Evolutionary conservation across 1,139 yeast genomes (phyloP).

Genomic region (Magnusiomyces magnusii): DNA sequence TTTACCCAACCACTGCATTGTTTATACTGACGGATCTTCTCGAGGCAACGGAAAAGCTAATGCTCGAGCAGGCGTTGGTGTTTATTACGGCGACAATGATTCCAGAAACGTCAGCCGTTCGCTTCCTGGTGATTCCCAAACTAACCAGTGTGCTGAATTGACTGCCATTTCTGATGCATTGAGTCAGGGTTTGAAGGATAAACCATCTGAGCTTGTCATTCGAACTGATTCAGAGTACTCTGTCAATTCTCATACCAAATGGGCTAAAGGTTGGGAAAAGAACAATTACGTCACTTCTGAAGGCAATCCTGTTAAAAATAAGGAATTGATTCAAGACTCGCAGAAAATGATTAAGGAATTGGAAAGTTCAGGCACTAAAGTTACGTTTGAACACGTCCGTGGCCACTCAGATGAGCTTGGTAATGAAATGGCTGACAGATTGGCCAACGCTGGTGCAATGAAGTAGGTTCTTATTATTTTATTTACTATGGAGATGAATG

Average conservation of each 20-base stretch:
- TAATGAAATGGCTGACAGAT: too few relatives aligned
- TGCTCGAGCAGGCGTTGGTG: conserved; percentile 64
- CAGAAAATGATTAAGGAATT: conserved; percentile 24
- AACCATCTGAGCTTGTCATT: conserved; percentile 25
- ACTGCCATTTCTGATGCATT: conserved; percentile 57
- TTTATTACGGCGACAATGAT: conserved; percentile 54
- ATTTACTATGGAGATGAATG: too few relatives aligned
- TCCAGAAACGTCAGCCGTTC: conserved; percentile 48
- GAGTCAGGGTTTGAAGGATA: background rate
- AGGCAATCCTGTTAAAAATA: too few relatives aligned
- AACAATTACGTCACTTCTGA: background rate
- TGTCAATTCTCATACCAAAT: conserved; percentile 27
- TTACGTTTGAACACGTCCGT: conserved; percentile 47
- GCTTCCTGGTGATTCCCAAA: conserved; percentile 43
- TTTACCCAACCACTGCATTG: too few relatives aligned
- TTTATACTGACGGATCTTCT: conserved; percentile 72
- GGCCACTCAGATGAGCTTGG: too few relatives aligned
- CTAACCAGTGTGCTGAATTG: conserved; percentile 80
- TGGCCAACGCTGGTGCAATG: too few relatives aligned
- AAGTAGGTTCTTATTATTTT: too few relatives aligned
- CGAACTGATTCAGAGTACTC: conserved; percentile 55
- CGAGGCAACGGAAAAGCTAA: conserved; percentile 43
- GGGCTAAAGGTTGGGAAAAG: background rate
- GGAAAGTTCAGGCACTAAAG: conserved; percentile 31
- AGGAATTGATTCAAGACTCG: conserved; percentile 40